Base-by-base conservation (phyloP, 495 filamentous ascomycete genomes). In the Penicillium turbatum region DNA sequence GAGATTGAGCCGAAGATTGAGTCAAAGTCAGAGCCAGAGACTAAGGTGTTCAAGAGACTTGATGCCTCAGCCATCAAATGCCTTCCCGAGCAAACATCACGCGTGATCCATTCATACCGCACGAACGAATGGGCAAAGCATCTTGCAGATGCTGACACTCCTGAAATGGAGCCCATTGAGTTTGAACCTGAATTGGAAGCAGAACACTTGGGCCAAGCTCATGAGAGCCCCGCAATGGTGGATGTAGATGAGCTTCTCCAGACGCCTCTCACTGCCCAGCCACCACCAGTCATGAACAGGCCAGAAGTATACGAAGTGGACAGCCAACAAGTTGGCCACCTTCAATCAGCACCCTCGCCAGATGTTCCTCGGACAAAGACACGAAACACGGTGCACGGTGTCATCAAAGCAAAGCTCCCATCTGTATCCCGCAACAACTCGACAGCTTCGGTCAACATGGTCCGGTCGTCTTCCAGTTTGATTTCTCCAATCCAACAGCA, bases 51-150 rank as follows among this genome's bases (percentile, higher is more conserved):
- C 29, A 46, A 54, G n/a, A 65, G 51, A 40, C 46, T 77, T 31
- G 61, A 74, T 19, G 55, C 52, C 21, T 63, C 67, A 26, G 69
- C 68, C 1, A 65, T 77, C 35, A 64, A 74, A n/a, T 48, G 56
- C 6, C 59, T 77, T 36, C 72, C 74, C 10, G 64, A 64, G 16
- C 73, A 72, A 36, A 69, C 69, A 27, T 92, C 92, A 1, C 85
- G 77, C 48, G 76, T 96, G 10, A 83, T 90, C 0, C 75, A 87
- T 62, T 87, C 85, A 0, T 97, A 93, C 60, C 82, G 92, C 41
- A 97, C 91, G 5, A 95, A 96, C 59, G 92, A 97, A 72, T 97
- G 92, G 92, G 90, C 92, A 0, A 96, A 96, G 62, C 90, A 96
- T 68, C 72, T 95, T 16, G 81, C 84, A 27, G 70, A 78, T 37